These are phyloP conservation scores for Bacterosira constricta DNA, from an alignment of 108 stramenopile genomes.

Conservation along the genomic window DNA sequence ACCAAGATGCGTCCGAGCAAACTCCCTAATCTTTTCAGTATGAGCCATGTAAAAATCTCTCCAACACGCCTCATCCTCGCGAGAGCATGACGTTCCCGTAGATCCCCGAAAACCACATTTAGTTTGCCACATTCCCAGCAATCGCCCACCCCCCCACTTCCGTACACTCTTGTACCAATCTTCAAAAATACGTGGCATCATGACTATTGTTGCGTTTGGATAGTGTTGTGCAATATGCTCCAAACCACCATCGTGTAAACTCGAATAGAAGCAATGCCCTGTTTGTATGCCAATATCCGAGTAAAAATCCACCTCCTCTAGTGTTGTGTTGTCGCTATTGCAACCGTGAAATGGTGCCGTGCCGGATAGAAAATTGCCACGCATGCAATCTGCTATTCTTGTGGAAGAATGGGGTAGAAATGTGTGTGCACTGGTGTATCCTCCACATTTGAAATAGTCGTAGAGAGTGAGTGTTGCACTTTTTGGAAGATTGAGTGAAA, in stretches of 20 bases:
- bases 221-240: background rate
- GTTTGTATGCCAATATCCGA: background rate
- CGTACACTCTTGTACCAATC: background rate
- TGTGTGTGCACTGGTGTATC: background rate
- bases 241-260: background rate
- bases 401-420: background rate
- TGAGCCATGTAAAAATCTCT: conserved; percentile 15
- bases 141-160: background rate
- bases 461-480: background rate
- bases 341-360: background rate
- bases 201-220: background rate
- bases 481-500: conserved; percentile 3
- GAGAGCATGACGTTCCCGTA: background rate
- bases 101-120: background rate
- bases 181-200: background rate
- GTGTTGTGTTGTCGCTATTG: background rate
- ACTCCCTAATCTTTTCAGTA: conserved; percentile 9
- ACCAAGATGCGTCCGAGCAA: conserved; percentile 9
- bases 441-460: conserved; percentile 15
- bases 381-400: background rate
- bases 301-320: background rate
- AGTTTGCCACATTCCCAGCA: background rate
- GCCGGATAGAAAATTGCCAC: background rate
- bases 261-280: background rate
- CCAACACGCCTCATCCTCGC: background rate